Conservation (phyloP, 192 early-diverging fungal species). For the Chytriomyces confervae region DNA sequence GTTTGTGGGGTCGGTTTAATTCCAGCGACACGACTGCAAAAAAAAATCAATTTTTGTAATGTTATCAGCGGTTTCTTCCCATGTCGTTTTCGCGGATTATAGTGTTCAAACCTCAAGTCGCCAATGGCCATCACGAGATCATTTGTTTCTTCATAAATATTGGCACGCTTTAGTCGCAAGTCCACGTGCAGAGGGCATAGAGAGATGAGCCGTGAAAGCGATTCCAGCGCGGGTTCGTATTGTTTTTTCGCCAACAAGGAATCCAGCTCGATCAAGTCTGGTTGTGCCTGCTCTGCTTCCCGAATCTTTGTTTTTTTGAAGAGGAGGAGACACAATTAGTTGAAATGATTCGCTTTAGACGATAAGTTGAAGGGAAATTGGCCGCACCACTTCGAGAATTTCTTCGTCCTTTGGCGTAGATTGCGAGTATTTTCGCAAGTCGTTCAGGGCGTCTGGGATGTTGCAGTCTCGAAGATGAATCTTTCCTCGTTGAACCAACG, state of each 20-base stretch:
- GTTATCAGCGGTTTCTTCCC: not conserved
- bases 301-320: conserved; percentile 33
- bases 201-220: conserved; percentile 31
- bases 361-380: not conserved
- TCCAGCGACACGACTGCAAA: conserved; percentile 70
- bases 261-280: conserved; percentile 40
- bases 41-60: not conserved
- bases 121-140: conserved; percentile 87
- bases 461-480: conserved; percentile 32
- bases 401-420: conserved; percentile 38
- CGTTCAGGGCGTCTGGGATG: conserved; percentile 35
- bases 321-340: conserved; percentile 27
- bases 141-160: conserved; percentile 73
- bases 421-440: conserved; percentile 60
- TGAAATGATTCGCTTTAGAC: not conserved
- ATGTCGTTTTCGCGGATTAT: not conserved
- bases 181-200: conserved; percentile 41
- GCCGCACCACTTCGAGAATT: conserved; percentile 40
- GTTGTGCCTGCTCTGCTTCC: conserved; percentile 32
- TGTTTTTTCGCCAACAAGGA: conserved; percentile 61
- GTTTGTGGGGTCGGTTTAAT: conserved; percentile 72
- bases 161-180: conserved; percentile 69
- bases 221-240: conserved; percentile 54
- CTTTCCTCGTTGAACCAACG: conserved; percentile 36
- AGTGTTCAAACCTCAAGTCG: conserved; percentile 63